Evolutionary conservation across 2,329 filamentous ascomycete species (phyloP), one percentile per base, ranked within the genome.

Genomic region (Thelonectria olida): DNA sequence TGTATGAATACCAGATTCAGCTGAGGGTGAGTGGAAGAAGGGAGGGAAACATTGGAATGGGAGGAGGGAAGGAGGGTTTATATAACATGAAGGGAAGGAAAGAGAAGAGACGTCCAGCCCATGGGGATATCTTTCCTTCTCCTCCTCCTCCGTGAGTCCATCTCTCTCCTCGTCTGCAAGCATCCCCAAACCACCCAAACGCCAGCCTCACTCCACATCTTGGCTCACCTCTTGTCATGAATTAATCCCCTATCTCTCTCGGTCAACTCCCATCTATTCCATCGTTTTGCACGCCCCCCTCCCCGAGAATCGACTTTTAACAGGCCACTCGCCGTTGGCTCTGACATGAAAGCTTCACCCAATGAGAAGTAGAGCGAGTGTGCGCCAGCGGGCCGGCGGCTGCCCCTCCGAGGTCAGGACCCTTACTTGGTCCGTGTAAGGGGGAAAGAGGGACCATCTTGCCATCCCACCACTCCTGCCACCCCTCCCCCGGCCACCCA

Each of bases 321-420:
- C 64, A 61, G 62, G 47, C 64, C 62, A 66, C 59, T 58, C 27
- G 38, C 39, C 36, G 50, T 47, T 54, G 36, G 52, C 54, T 27
- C 51, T 69, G 67, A 69, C 67, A 67, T 68, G 66, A 69, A 69
- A 68, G 64, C 64, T 69, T 70, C 68, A 54, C 60, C 58, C 58
- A 63, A 63, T 54, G 25, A 56, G 27, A 54, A 50, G 45, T 50
- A 55, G 42, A 25, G 19, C 39, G 55, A 56, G 50, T 51, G 38
- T 54, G 50, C 39, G 36, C 56, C 54, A 48, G 22, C 53, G 59
- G 39, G 45, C 54, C 60, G 53, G 44, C 22, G 54, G 54, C 44
- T 58, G 48, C 44, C 54, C 54, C 42, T 62, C 63, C 55, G 57
- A 57, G 49, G 57, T 55, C 50, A 59, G 54, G 54, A 57, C 53